Conservation (phyloP, 2,329 filamentous ascomycete species). For the Colletotrichum sansevieriae region DNA sequence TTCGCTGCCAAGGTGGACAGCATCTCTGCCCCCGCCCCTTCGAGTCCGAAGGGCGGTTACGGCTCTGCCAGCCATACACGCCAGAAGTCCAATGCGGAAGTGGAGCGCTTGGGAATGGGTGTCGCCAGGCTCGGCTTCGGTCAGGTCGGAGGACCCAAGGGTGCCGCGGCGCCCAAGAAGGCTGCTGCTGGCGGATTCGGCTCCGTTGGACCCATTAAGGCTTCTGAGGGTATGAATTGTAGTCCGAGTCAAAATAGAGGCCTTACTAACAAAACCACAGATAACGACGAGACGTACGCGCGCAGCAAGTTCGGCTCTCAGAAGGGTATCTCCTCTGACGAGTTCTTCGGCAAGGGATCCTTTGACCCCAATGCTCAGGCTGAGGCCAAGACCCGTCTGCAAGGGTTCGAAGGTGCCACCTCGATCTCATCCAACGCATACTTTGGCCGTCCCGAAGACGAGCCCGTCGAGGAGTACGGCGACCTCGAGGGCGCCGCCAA, state of each 20-base stretch:
- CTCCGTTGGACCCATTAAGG: slow-evolving; percentile 81
- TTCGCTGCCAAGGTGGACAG: slow-evolving; percentile 63
- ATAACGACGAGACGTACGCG: slow-evolving; percentile 85
- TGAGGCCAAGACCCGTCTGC: slow-evolving; percentile 88
- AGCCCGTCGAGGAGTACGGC: slow-evolving; percentile 83
- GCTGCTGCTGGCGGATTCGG: slow-evolving; percentile 82
- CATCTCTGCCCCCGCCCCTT: slow-evolving; percentile 80
- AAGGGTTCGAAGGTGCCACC: slow-evolving; percentile 92
- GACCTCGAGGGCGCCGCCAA: slow-evolving; percentile 94
- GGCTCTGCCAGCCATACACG: slow-evolving; percentile 69
- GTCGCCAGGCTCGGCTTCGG: slow-evolving; percentile 89
- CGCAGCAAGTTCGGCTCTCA: slow-evolving; percentile 90
- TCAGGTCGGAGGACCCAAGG: slow-evolving; percentile 77
- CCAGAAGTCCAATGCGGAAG: slow-evolving; percentile 79
- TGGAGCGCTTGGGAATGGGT: slow-evolving; percentile 92
- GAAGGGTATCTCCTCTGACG: slow-evolving; percentile 97
- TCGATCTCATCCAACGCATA: slow-evolving; percentile 97
- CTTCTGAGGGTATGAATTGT: slow-evolving; percentile 71
- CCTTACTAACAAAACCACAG: slow-evolving; percentile 50
- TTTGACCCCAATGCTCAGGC: slow-evolving; percentile 85
- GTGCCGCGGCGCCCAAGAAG: slow-evolving; percentile 75
- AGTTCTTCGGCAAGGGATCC: slow-evolving; percentile 93
- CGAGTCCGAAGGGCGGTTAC: slow-evolving; percentile 75
- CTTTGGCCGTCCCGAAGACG: slow-evolving; percentile 93
- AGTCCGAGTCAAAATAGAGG: neutral